Conservation (phyloP, 495 filamentous ascomycete genomes). For the Halenospora varia region DNA sequence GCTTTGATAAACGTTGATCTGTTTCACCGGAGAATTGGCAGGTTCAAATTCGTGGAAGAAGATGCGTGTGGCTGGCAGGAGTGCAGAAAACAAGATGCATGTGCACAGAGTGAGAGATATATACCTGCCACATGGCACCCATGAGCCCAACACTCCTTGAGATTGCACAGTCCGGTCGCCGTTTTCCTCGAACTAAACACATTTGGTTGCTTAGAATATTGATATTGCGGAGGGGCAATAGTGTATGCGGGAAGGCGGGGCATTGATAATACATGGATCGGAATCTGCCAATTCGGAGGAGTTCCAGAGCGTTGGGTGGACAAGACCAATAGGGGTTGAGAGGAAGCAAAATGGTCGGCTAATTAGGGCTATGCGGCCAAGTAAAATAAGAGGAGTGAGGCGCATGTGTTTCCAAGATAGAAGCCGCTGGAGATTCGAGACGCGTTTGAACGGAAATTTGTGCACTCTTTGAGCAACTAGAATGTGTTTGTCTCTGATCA, state of each 20-base stretch:
- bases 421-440: too few relatives aligned
- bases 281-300: too few relatives aligned
- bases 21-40: background rate
- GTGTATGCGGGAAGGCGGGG: background rate
- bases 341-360: too few relatives aligned
- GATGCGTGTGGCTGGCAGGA: background rate
- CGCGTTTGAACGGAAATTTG: too few relatives aligned
- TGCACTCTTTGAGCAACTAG: too few relatives aligned
- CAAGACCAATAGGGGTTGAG: too few relatives aligned
- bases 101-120: background rate
- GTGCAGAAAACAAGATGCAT: background rate
- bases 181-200: background rate
- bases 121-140: background rate
- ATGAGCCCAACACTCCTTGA: background rate
- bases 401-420: too few relatives aligned
- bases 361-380: too few relatives aligned
- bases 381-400: too few relatives aligned
- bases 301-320: too few relatives aligned
- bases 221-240: background rate
- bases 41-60: background rate
- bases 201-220: background rate
- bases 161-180: background rate
- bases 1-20: background rate
- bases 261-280: background rate
- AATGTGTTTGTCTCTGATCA: too few relatives aligned